Base-by-base conservation (phyloP, 352 stramenopile genomes). In the Elongisporangium prolatum region DNA sequence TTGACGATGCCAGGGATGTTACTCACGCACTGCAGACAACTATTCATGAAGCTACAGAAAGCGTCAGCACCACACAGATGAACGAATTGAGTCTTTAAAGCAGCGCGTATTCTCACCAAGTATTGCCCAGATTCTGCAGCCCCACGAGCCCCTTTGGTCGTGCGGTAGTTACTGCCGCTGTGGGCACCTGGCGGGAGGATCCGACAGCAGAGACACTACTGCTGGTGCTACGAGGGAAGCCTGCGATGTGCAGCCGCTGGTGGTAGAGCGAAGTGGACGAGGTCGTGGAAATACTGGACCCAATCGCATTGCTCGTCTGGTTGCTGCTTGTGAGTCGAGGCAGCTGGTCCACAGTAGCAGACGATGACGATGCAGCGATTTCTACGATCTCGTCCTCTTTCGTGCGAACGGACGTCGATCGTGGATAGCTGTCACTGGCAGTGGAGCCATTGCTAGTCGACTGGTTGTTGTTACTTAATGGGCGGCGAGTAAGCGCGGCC, bases 11-110 rank as follows among this genome's bases (percentile, higher is more conserved):
- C 57, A 7, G 77, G 79, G 24, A 89, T 48, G 49, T 84, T 86
- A 72, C 69, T 91, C 55, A 94, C 71, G 50, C 86, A 96, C 68
- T 96, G 86, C 6, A 96, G 66, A 59, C 78, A 92, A 56, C 78
- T 91, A 59, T 96, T 96, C 83, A 96, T 91, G 50, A 91, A 96
- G 67, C 86, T 89, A 57, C 14, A 53, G 20, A 8, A 14, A 18
- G 25, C 34, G 11, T 44, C 34, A 50, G 18, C 8, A 54, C n/a
- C 38, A 21, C 11, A n/a, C 47, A 52, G 17, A 20, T 52, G 17
- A 54, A n/a, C n/a, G n/a, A n/a, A n/a, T n/a, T 21, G 48, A 1
- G 48, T 8, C 4, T 9, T 20, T 51, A 10, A 51, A 10, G 5
- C 4, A n/a, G 5, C 21, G 18, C 11, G 18, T 10, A 14, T 21